Evolutionary conservation across 805 yeast species (phyloP).

Genomic region (Lachancea lanzarotensis): DNA sequence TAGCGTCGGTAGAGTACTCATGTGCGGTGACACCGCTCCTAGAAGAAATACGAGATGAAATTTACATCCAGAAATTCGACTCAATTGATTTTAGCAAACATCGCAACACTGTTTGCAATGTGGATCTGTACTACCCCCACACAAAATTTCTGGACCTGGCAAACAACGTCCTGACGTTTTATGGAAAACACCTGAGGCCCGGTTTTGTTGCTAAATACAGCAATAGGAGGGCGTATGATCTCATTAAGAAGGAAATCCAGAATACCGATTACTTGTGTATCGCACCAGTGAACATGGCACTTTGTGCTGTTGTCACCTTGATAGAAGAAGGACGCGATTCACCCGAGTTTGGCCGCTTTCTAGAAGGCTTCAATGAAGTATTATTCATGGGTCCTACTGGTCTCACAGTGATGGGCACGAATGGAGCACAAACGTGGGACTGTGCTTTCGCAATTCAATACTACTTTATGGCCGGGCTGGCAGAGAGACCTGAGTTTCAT

Average conservation of each 20-base stretch:
- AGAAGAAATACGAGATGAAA: slow-evolving; percentile 62
- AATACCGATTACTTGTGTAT: slow-evolving; percentile 81
- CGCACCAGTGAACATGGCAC: slow-evolving; percentile 90
- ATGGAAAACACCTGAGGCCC: slow-evolving; percentile 73
- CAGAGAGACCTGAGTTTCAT: slow-evolving; percentile 58
- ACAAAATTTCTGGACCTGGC: slow-evolving; percentile 55
- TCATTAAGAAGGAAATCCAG: slow-evolving; percentile 63
- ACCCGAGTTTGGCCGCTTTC: slow-evolving; percentile 46
- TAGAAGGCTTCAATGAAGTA: slow-evolving; percentile 63
- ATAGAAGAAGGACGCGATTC: slow-evolving; percentile 68
- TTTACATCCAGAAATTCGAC: slow-evolving; percentile 62
- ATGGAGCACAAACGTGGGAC: slow-evolving; percentile 98
- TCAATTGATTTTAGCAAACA: slow-evolving; percentile 60
- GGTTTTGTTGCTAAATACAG: slow-evolving; percentile 54
- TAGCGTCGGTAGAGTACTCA: slow-evolving; percentile 49
- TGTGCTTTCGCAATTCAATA: slow-evolving; percentile 86
- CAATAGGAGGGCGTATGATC: slow-evolving; percentile 48
- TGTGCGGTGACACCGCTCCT: slow-evolving; percentile 63
- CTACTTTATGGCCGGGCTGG: slow-evolving; percentile 70
- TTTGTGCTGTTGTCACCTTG: slow-evolving; percentile 67
- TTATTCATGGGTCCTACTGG: slow-evolving; percentile 86
- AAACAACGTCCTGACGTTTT: slow-evolving; percentile 53
- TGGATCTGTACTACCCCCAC: slow-evolving; percentile 93
- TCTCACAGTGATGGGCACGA: slow-evolving; percentile 90
- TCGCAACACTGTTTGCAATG: slow-evolving; percentile 82